Percentiles rank a stretch among this genome's conserved stretches.
Conservation (phyloP, 257 asterid genomes). For the Haberlea rhodopensis region DNA sequence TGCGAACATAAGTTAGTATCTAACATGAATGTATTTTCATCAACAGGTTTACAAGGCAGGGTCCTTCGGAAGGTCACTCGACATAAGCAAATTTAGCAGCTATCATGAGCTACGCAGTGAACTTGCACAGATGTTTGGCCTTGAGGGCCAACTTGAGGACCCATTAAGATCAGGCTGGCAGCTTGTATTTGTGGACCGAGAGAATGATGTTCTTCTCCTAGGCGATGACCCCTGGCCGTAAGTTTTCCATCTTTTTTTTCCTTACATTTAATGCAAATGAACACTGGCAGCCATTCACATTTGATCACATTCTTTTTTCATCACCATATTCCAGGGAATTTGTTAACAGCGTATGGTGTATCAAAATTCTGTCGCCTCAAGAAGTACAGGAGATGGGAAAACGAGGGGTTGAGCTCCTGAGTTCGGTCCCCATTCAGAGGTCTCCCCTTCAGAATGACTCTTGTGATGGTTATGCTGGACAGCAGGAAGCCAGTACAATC, state of each 20-base stretch:
- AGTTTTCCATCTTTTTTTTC: conserved; percentile 26
- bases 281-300: too few species aligned
- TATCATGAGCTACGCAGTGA: conserved; percentile 73
- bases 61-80: conserved; percentile 75
- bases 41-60: conserved; percentile 68
- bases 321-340: conserved; percentile 51
- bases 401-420: conserved; percentile 55
- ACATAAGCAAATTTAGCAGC: conserved; percentile 71
- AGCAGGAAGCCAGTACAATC: conserved; percentile 54
- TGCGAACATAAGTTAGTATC: background rate
- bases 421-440: conserved; percentile 47
- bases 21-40: background rate
- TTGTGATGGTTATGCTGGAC: conserved; percentile 46
- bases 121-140: conserved; percentile 76
- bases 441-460: conserved; percentile 34
- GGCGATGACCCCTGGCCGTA: conserved; percentile 91
- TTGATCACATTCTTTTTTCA: background rate
- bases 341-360: conserved; percentile 71
- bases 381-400: conserved; percentile 83
- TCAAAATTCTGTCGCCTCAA: conserved; percentile 75
- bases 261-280: background rate
- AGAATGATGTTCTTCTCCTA: conserved; percentile 89
- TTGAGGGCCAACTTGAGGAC: conserved; percentile 77
- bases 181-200: conserved; percentile 99
- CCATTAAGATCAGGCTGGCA: conserved; percentile 99